Evolutionary conservation across 1,284 basidiomycete genomes (phyloP), one percentile per base, ranked within the genome.

Genomic region (Cystobasidium slooffiae): DNA sequence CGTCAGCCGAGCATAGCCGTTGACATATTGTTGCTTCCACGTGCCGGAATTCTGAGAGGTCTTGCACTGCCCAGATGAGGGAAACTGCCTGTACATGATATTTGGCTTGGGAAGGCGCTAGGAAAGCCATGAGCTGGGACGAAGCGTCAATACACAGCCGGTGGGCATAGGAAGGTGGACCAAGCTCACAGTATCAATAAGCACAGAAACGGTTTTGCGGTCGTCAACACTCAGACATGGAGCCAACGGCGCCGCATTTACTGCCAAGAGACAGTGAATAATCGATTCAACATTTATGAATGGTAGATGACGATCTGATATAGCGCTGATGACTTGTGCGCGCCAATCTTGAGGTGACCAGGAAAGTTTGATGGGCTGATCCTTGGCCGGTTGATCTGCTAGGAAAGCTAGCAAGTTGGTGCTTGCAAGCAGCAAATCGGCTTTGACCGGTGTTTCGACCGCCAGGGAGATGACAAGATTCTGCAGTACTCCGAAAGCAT

Each of bases 11-110:
- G 12, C 86, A 86, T 82, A 94, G 86, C n/a, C 85, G 86, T 73
- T 89, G 87, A 0, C 92, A 87, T 53, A 94, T 83, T 63, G 91
- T 89, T 1, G 90, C 88, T 80, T 94, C 91, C 12, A 94, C 87
- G 79, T 91, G 87, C 44, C 87, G 85, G 39, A 86, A 84, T 3
- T 85, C 84, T 12, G 89, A 88, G 1, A 87, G 84, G 24, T 85
- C 86, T 79, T 94, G 90, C 22, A 97, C 82, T 0, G 87, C 86
- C 94, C 95, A 98, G 18, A 98, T 86, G n/a, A 98, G 84, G 78
- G 87, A 89, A 22, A 93, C 91, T 6, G 91, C 88, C 31, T 93
- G 89, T 53, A 88, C 87, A 81, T 97, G 94, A 80, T 93, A 95
- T 0, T 87, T 84, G 0, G 89, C 85, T 77, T 84, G 88, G 24